Evolutionary conservation across 306 rosid species (phyloP).

Genomic region (Cucumis cinereus): DNA sequence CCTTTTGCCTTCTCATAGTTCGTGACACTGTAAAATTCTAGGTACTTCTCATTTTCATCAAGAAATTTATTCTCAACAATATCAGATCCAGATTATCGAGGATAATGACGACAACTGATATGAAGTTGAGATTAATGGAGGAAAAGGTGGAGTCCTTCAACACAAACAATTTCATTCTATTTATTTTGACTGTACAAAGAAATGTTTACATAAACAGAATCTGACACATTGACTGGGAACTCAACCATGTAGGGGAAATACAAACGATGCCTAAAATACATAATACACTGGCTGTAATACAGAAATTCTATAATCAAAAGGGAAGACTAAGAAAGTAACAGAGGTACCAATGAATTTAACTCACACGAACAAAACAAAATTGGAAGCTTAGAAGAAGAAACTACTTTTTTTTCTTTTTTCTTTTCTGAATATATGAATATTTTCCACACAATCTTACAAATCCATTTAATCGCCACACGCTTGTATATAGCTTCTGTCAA

Average conservation of each 20-base stretch:
- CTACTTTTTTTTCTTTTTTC: not conserved
- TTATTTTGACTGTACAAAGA: constrained; percentile 1
- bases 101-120: not conserved
- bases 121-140: not conserved
- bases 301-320: not conserved
- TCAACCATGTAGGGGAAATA: not conserved
- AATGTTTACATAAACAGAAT: not conserved
- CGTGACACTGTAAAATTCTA: not conserved
- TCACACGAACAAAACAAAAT: constrained; percentile 1
- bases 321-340: not conserved
- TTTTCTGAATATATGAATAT: not conserved
- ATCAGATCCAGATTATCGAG: not conserved
- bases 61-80: not conserved
- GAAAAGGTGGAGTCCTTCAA: not conserved
- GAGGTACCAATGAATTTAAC: not conserved
- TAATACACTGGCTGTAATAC: not conserved
- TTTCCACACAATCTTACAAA: not conserved
- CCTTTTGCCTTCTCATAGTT: not conserved
- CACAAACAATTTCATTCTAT: not conserved
- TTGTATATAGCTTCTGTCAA: not conserved
- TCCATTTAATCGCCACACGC: not conserved
- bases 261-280: not conserved
- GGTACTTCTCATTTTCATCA: not conserved
- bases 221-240: not conserved
- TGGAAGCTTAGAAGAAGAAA: not conserved